Evolutionary conservation across 306 rosid species (phyloP).

Genomic region (Medicago ruthenica): DNA sequence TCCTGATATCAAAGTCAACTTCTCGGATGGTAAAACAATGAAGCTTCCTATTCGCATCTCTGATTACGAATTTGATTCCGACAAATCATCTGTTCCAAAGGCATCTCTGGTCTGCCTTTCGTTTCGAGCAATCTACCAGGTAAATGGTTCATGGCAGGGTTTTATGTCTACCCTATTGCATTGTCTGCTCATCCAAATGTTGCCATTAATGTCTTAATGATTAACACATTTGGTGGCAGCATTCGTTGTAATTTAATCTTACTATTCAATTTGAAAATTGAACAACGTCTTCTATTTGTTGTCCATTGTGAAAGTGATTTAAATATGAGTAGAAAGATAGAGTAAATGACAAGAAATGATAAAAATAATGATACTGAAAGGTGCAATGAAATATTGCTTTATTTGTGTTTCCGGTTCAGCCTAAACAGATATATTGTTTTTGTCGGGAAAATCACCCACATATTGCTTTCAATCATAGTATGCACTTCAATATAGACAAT

Average conservation of each 20-base stretch:
- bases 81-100: slow-evolving; percentile 52
- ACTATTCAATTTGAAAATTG: slow-evolving; percentile 22
- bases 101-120: slow-evolving; percentile 79
- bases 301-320: slow-evolving; percentile 10
- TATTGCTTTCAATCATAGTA: slow-evolving; percentile 13
- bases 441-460: neutral
- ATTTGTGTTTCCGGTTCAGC: slow-evolving; percentile 32
- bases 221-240: slow-evolving; percentile 5
- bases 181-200: slow-evolving; percentile 27
- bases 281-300: slow-evolving; percentile 11
- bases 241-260: slow-evolving; percentile 18
- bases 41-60: slow-evolving; percentile 68
- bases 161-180: slow-evolving; percentile 11
- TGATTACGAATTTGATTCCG: slow-evolving; percentile 48
- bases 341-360: neutral
- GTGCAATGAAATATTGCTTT: slow-evolving; percentile 11
- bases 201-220: slow-evolving; percentile 9
- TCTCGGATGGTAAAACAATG: slow-evolving; percentile 58
- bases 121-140: slow-evolving; percentile 90
- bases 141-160: slow-evolving; percentile 36
- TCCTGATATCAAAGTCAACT: slow-evolving; percentile 74
- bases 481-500: neutral
- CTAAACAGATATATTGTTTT: slow-evolving; percentile 9
- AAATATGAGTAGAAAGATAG: neutral
- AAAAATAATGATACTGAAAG: slow-evolving; percentile 28